These are phyloP conservation scores for Coniochaeta ligniaria DNA, from an alignment of 2,329 filamentous ascomycete genomes.

Conservation along the genomic window DNA sequence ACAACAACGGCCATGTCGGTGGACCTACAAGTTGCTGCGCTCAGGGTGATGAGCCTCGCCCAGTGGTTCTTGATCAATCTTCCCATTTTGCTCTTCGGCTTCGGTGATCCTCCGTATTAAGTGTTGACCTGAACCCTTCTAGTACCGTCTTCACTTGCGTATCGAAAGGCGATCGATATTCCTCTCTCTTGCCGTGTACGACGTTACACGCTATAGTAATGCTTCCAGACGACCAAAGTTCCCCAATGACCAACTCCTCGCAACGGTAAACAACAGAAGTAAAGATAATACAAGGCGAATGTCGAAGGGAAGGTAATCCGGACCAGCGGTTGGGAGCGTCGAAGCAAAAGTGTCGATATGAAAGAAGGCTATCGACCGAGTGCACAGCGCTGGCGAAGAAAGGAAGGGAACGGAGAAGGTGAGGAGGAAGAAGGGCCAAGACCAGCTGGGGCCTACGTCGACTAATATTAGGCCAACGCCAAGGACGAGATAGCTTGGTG, in stretches of 20 bases:
- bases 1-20: background rate
- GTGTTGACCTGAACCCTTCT: background rate
- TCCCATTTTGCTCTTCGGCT: slow-evolving; percentile 56
- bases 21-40: slow-evolving; percentile 66
- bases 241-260: background rate
- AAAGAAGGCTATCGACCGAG: slow-evolving; percentile 48
- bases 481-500: background rate
- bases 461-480: slow-evolving; percentile 19
- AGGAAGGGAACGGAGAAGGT: slow-evolving; percentile 21
- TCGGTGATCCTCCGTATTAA: slow-evolving; percentile 5
- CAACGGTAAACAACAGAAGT: slow-evolving; percentile 3
- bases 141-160: slow-evolving; percentile 5
- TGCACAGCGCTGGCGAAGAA: slow-evolving; percentile 36
- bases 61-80: slow-evolving; percentile 99
- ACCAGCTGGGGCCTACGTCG: slow-evolving; percentile 14
- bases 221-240: background rate
- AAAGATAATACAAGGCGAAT: slow-evolving; percentile 9
- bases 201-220: slow-evolving; percentile 1
- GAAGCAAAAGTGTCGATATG: slow-evolving; percentile 31
- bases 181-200: slow-evolving; percentile 13
- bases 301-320: slow-evolving; percentile 35
- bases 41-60: slow-evolving; percentile 88
- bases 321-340: slow-evolving; percentile 37
- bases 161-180: background rate
- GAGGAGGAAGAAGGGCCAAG: slow-evolving; percentile 7